Evolutionary conservation across 176 grass and related monocot genomes (phyloP).

Genomic region (Echinochloa phyllopogon): DNA sequence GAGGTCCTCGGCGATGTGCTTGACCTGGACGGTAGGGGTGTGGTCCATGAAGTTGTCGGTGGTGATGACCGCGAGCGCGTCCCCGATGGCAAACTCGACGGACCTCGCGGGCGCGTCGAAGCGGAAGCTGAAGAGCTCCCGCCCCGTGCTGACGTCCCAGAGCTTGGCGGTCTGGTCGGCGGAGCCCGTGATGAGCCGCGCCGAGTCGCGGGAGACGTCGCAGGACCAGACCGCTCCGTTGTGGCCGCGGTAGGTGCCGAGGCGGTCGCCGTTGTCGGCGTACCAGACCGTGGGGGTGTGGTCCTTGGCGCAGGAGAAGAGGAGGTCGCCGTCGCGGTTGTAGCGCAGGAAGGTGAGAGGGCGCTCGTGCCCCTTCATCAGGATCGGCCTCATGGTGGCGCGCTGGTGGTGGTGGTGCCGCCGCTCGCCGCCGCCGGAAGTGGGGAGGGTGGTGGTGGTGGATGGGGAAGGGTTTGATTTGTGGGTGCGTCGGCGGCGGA

Average conservation of each 20-base stretch:
- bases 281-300: constrained; percentile 89
- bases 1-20: constrained; percentile 67
- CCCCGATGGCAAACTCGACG: constrained; percentile 73
- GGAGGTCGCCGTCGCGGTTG: constrained; percentile 92
- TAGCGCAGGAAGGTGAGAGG: constrained; percentile 90
- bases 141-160: constrained; percentile 81
- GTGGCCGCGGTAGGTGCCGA: constrained; percentile 94
- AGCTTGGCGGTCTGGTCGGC: constrained; percentile 86
- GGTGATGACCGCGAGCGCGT: constrained; percentile 72
- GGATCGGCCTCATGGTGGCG: constrained; percentile 74
- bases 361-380: constrained; percentile 98
- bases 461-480: constrained; percentile 8
- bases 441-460: background rate
- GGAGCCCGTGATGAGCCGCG: constrained; percentile 70
- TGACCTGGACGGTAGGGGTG: constrained; percentile 81
- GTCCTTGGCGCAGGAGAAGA: constrained; percentile 98
- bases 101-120: constrained; percentile 82
- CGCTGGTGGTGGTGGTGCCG: background rate
- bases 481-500: background rate
- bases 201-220: constrained; percentile 87
- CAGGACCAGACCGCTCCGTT: constrained; percentile 95
- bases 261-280: constrained; percentile 79
- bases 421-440: constrained; percentile 16
- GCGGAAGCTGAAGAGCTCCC: constrained; percentile 74
- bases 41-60: constrained; percentile 89